A percentile compares a stretch with the other conserved stretches of the same genome.
These are phyloP conservation scores for Microascus cirrosus DNA, from an alignment of 2,329 filamentous ascomycete genomes.

Conservation along the genomic window DNA sequence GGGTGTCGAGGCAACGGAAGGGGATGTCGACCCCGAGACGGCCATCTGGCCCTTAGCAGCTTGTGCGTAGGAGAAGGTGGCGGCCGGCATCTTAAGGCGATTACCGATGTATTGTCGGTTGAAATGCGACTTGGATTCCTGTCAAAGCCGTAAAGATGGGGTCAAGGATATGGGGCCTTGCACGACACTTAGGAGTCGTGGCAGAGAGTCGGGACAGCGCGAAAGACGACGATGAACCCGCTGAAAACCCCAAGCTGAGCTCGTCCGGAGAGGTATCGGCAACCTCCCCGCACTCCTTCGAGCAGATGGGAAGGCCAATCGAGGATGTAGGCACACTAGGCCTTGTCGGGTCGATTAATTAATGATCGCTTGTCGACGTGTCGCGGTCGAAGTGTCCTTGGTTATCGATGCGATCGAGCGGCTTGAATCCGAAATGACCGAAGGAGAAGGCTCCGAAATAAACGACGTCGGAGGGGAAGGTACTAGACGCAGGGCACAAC, in stretches of 20 bases:
- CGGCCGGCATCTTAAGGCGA: constrained; percentile 36
- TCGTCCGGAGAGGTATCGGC: constrained; percentile 6
- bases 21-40: constrained; percentile 1
- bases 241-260: constrained; percentile 3
- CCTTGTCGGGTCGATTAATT: background rate
- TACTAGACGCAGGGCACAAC: background rate
- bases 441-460: background rate
- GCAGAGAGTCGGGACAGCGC: background rate
- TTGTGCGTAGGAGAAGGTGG: constrained; percentile 86
- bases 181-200: background rate
- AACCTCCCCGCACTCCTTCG: constrained; percentile 6
- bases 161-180: background rate
- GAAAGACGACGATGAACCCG: constrained; percentile 1
- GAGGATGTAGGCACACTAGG: background rate
- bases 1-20: background rate
- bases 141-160: background rate
- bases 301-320: constrained; percentile 2
- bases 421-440: background rate
- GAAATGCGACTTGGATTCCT: background rate
- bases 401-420: background rate
- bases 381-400: background rate
- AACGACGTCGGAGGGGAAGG: background rate
- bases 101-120: background rate
- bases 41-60: constrained; percentile 66
- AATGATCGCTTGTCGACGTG: background rate